Evolutionary conservation across 2,329 filamentous ascomycete species (phyloP), one percentile per base, ranked within the genome.

Genomic region (Passalora sequoiae): DNA sequence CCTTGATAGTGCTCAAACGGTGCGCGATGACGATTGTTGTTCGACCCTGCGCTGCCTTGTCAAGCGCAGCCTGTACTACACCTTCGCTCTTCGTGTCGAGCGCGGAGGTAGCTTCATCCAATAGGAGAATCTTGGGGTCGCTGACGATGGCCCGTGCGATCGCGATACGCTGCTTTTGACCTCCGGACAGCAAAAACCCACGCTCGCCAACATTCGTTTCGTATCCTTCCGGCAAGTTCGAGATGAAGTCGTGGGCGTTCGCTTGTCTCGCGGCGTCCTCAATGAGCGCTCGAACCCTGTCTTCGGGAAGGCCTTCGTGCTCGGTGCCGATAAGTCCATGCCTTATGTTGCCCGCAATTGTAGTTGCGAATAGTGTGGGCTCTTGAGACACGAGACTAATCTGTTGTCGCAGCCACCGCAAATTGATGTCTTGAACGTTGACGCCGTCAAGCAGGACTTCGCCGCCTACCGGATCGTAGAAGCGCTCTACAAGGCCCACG

Each of bases 1-100:
- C 83, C 66, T 82, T 89, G 70, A 98, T 95, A 4, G 92, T 98
- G 1, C 89, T 95, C 6, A 98, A 74, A 55, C 91, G 83, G 69
- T 98, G 92, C 31, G 92, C 92, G 65, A 98, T 97, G 5, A 89
- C 86, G 56, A 97, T 95, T 2, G 92, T 97, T 0, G 92, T 98
- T 41, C 92, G 80, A 17, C 89, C 91, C 51, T 84, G 76, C 1
- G 89, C 78, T 19, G 91, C 92, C 38, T 79, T 84, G 58, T 97
- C 89, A 6, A 98, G 75, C 13, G 92, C 92, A 30, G 87, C 87
- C 65, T 97, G 92, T 1, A 98, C 91, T 7, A 94, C 84, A 33
- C 87, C 89, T 68, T 98, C 92, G 0, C 88, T 94, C 61, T 92
- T 91, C 16, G 91, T 95, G 60, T 98, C 92, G 0, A 98, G 75